Conservation (phyloP, 495 filamentous ascomycete genomes). For the Sordaria brevicollis region DNA sequence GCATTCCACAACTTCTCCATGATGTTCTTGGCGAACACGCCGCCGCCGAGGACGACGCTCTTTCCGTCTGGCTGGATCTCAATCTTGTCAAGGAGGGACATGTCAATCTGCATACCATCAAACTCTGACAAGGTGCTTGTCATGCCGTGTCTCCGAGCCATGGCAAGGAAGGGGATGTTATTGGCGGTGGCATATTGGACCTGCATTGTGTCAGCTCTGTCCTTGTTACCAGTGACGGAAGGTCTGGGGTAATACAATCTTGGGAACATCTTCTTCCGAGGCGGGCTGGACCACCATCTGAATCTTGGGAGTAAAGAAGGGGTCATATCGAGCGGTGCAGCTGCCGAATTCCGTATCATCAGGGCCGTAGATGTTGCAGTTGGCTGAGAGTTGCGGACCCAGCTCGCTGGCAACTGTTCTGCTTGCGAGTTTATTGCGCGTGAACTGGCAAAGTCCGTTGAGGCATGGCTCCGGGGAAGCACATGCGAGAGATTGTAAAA, state of each 20-base stretch:
- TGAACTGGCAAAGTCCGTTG: background rate
- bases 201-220: conserved; percentile 13
- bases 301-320: conserved; percentile 27
- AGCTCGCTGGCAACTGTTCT: background rate
- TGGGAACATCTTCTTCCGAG: conserved; percentile 41
- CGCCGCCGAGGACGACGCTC: conserved; percentile 42
- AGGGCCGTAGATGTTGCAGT: background rate
- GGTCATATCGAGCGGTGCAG: conserved; percentile 36
- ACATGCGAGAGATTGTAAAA: background rate
- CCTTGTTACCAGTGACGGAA: background rate
- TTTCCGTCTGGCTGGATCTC: conserved; percentile 31
- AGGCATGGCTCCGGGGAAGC: background rate
- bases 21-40: conserved; percentile 26
- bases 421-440: background rate
- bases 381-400: background rate
- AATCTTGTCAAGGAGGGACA: conserved; percentile 32
- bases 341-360: conserved; percentile 29
- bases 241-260: conserved; percentile 27
- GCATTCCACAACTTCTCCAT: conserved; percentile 25
- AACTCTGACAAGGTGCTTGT: conserved; percentile 32
- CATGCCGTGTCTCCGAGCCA: conserved; percentile 37
- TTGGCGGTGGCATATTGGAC: conserved; percentile 35
- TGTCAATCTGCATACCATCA: conserved; percentile 39
- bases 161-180: conserved; percentile 40
- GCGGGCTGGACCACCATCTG: conserved; percentile 39